Evolutionary conservation across 164 flowering plant genomes (phyloP).

Genomic region (Tetrastigma voinierianum): DNA sequence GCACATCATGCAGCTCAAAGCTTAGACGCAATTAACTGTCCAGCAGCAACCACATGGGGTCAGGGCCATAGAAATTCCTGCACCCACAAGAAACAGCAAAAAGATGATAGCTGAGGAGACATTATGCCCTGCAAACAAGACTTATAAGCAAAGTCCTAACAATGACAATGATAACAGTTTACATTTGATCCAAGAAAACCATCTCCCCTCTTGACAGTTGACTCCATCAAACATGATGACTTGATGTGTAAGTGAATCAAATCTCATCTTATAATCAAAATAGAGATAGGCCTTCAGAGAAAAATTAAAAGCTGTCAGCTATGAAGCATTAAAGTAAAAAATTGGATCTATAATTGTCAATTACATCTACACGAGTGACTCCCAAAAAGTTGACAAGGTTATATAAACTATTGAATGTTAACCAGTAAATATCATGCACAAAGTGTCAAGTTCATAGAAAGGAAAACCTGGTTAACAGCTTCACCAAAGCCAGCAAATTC

Average conservation of each 20-base stretch:
- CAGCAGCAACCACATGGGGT: slow-evolving; percentile 99
- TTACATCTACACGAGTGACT: not conserved
- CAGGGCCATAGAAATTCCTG: slow-evolving; percentile 97
- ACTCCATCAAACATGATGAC: too few relatives aligned
- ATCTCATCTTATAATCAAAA: too few relatives aligned
- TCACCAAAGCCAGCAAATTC: slow-evolving; percentile 99
- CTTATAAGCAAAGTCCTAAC: slow-evolving; percentile 1
- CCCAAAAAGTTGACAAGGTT: not conserved
- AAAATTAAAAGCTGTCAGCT: not conserved
- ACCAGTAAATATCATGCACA: not conserved
- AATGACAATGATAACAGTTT: too few relatives aligned
- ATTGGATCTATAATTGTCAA: not conserved
- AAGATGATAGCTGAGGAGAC: slow-evolving; percentile 91
- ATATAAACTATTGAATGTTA: not conserved
- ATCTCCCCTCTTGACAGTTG: too few relatives aligned
- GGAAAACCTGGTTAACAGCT: slow-evolving; percentile 95
- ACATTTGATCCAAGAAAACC: too few relatives aligned
- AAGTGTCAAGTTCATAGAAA: slow-evolving; percentile 4
- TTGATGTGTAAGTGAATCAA: too few relatives aligned
- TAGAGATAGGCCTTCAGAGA: too few relatives aligned
- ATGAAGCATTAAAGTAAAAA: not conserved
- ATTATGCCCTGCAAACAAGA: slow-evolving; percentile 77
- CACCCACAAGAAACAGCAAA: slow-evolving; percentile 90
- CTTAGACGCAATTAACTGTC: slow-evolving; percentile 96
- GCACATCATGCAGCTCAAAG: slow-evolving; percentile 92